Evolutionary conservation across 768 basidiomycete species (phyloP).

Genomic region (Mycena belliarum): DNA sequence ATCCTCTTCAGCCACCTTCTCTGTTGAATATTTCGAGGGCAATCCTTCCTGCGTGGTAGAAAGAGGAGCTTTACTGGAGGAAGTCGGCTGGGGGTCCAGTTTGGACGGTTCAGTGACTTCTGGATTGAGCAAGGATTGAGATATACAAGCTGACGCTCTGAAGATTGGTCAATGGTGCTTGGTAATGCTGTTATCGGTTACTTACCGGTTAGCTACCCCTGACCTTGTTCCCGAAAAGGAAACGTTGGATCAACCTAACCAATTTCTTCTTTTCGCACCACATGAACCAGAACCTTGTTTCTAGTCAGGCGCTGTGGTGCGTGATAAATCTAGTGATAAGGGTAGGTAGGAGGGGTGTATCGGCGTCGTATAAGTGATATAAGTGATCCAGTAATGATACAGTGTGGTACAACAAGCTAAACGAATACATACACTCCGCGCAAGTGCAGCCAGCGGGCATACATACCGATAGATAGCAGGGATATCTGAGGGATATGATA

Average conservation of each 20-base stretch:
- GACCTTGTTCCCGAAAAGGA: background rate
- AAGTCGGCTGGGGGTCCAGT: too few species aligned
- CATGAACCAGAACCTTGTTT: conserved; percentile 5
- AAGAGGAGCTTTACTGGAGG: too few species aligned
- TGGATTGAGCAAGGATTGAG: too few species aligned
- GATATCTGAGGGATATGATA: background rate
- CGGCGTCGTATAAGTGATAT: background rate
- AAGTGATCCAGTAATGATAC: conserved; percentile 14
- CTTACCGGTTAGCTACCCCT: too few species aligned
- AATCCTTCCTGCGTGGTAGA: too few species aligned
- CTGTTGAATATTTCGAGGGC: too few species aligned
- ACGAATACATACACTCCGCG: conserved; percentile 4
- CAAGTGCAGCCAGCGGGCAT: background rate
- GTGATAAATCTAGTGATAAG: conserved; percentile 5
- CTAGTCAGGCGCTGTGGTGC: background rate
- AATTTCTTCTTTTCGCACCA: background rate
- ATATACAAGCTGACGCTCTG: too few species aligned
- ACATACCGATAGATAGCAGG: background rate
- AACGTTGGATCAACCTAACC: background rate
- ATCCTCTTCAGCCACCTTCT: too few species aligned
- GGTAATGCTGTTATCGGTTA: too few species aligned
- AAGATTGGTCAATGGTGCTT: too few species aligned
- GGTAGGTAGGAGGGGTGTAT: background rate
- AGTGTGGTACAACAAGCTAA: conserved; percentile 20
- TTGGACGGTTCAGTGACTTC: too few species aligned